These are phyloP conservation scores for Cadophora sp. DNA, from an alignment of 2,329 filamentous ascomycete species.

Conservation along the genomic window DNA sequence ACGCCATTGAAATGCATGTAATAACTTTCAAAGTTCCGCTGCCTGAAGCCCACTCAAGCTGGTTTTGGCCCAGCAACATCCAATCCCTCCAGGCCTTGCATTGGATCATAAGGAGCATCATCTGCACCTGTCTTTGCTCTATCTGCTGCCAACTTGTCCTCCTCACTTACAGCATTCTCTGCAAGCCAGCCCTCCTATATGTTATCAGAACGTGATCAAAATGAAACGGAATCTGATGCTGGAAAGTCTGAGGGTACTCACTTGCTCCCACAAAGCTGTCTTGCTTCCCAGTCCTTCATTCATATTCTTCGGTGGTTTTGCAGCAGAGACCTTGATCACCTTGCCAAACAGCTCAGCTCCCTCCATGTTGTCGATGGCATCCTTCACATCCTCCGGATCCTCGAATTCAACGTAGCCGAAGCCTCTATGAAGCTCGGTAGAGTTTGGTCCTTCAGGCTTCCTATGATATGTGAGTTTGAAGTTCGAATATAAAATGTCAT, in stretches of 20 bases:
- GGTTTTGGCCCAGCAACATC: constrained; percentile 93
- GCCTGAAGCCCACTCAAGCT: constrained; percentile 54
- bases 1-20: constrained; percentile 34
- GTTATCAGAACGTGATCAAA: constrained; percentile 25
- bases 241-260: constrained; percentile 51
- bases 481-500: constrained; percentile 10
- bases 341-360: constrained; percentile 93
- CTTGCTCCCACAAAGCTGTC: constrained; percentile 97
- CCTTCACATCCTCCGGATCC: constrained; percentile 81
- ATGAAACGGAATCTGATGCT: constrained; percentile 12
- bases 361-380: constrained; percentile 99
- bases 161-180: constrained; percentile 83
- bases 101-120: constrained; percentile 76
- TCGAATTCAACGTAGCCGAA: constrained; percentile 98
- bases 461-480: constrained; percentile 34
- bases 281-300: constrained; percentile 91
- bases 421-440: constrained; percentile 81
- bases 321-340: constrained; percentile 88
- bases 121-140: constrained; percentile 58
- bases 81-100: constrained; percentile 92
- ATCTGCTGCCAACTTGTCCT: constrained; percentile 70
- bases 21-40: background rate
- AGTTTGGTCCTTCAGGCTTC: constrained; percentile 82
- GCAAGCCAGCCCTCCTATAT: constrained; percentile 89
- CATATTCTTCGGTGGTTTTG: constrained; percentile 88